Base-by-base conservation (phyloP, 306 rosid species). In the Trifolium dubium region DNA sequence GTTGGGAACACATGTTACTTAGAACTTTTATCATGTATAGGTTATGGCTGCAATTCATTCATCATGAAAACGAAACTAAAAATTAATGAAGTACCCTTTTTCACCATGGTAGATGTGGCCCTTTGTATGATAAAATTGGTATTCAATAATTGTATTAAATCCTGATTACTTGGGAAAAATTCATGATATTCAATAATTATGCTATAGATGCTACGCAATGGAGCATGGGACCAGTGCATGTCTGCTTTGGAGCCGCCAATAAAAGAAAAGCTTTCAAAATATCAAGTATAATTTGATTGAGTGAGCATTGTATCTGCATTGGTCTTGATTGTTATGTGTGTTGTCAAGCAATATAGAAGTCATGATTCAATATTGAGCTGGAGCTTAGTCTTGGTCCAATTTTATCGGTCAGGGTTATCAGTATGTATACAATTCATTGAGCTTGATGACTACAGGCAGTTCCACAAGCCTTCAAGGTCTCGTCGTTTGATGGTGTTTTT, bases 141-240 rank as follows among this genome's bases (percentile, higher is more conserved):
- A 39, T 72, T 75, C 5, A 31, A n/a, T 28, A 18, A 13, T 12
- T 60, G 44, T 59, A 4, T 53, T 50, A 28, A 70, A 35, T 61
- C 37, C 37, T 66, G 35, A 37, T 10, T 60, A 35, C 37, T 30
- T 30, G 23, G 31, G 8, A 47, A 31, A 49, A 54, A 39, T 64
- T 9, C 15, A 18, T 67, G 44, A 44, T 78, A 19, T 68, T 29
- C 32, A 30, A 56, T 82, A 29, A 58, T 76, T 76, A 55, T 74
- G 75, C 44, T 87, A 13, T 81, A 95, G 99, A 92, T 95, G 99
- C 92, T 95, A 78, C 84, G 81, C 53, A 87, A 88, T 84, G 99
- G 98, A 81, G 98, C 91, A 1, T 95, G 99, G 99, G 99, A 95
- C 76, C 99, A 95, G 82, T 92, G 92, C 59, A 88, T 87, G 92